Evolutionary conservation across 345 rosid species (phyloP).

Genomic region (Moricandia moricandioides): DNA sequence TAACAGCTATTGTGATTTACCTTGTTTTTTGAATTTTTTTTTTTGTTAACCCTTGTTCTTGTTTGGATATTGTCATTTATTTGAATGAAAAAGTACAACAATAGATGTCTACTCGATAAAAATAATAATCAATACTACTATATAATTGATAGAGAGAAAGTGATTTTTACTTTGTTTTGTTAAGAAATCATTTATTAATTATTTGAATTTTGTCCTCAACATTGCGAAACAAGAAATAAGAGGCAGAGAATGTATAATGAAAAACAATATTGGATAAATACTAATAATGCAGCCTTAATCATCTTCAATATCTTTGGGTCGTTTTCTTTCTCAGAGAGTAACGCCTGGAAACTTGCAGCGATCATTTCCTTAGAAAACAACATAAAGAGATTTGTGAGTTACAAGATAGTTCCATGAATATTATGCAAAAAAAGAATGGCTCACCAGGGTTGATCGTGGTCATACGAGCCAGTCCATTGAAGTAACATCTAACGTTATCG

Average conservation of each 20-base stretch:
- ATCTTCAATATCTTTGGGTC: background rate
- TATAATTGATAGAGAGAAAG: background rate
- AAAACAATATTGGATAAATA: constrained; percentile 1
- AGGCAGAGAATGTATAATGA: constrained; percentile 13
- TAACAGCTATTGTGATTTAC: too few species aligned
- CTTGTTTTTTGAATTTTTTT: too few species aligned
- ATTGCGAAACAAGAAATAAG: constrained; percentile 20
- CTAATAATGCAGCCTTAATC: background rate
- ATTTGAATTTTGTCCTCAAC: background rate
- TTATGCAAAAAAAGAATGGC: background rate
- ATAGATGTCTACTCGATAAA: too few species aligned
- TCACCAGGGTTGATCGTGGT: constrained; percentile 64
- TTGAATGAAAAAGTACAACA: background rate
- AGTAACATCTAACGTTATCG: constrained; percentile 55
- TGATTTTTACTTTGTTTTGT: background rate
- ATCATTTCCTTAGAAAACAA: constrained; percentile 24
- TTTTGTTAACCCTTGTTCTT: too few species aligned
- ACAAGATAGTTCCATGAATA: background rate
- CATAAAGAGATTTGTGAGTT: background rate
- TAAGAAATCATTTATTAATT: background rate
- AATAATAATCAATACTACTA: too few species aligned
- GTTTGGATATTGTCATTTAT: too few species aligned
- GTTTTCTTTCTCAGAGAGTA: constrained; percentile 21
- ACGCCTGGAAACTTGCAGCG: constrained; percentile 41
- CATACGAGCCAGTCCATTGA: constrained; percentile 67